phyloP scores from a whole-genome alignment of 768 basidiomycete genomes.

The Amanita rubescens region DNA sequence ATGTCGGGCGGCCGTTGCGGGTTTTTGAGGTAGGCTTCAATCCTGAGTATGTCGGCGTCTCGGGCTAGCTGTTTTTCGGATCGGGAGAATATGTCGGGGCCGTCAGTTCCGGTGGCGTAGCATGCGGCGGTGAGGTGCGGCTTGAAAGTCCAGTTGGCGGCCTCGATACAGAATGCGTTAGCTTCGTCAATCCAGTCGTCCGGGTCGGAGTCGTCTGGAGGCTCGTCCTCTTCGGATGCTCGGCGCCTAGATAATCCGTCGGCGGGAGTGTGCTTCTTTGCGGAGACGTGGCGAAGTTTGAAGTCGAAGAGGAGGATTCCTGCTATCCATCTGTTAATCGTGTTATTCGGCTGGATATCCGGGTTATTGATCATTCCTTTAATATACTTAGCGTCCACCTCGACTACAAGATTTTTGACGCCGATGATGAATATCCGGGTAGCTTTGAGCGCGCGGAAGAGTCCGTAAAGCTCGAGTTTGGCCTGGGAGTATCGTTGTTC shows the following conservation, averaged over 20 bases:
- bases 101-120: too few relatives aligned
- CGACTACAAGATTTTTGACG: neutral
- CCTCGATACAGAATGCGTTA: neutral
- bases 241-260: constrained; percentile 5
- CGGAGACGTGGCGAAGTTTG: neutral
- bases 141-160: neutral
- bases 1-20: too few relatives aligned
- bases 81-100: neutral
- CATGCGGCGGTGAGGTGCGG: too few relatives aligned
- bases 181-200: neutral
- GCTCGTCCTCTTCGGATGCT: neutral
- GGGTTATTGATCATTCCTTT: neutral
- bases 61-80: neutral
- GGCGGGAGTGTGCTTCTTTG: neutral
- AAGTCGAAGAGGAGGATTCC: neutral
- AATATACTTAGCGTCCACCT: neutral
- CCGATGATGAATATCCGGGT: neutral
- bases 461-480: constrained; percentile 32
- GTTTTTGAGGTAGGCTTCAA: too few relatives aligned
- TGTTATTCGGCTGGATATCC: neutral
- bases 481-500: constrained; percentile 29
- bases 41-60: too few relatives aligned
- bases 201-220: neutral
- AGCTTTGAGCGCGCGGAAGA: constrained; percentile 19
- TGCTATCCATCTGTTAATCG: neutral